Conservation (phyloP, 306 rosid genomes). For the Calophaca sinica region DNA sequence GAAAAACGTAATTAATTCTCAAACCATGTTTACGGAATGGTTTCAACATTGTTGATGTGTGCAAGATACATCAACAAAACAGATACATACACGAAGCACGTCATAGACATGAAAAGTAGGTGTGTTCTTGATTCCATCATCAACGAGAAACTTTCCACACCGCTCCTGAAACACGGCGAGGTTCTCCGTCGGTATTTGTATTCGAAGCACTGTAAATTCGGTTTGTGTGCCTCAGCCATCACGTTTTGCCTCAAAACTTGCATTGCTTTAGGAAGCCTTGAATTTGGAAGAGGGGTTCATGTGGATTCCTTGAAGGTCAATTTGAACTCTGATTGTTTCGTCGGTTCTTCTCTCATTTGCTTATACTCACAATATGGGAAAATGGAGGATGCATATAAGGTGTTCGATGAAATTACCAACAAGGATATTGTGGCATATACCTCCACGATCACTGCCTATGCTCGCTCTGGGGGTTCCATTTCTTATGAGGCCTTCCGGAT, state of each 20-base stretch:
- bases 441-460: constrained; percentile 59
- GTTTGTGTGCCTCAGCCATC: constrained; percentile 46
- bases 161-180: constrained; percentile 8
- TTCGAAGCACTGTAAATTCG: constrained; percentile 41
- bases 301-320: constrained; percentile 56
- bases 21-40: too few relatives aligned
- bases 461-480: constrained; percentile 35
- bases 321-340: constrained; percentile 52
- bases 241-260: constrained; percentile 56
- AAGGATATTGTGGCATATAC: constrained; percentile 60
- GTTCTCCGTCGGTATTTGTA: constrained; percentile 45
- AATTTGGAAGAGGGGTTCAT: constrained; percentile 56
- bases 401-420: constrained; percentile 60
- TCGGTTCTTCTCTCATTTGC: constrained; percentile 57
- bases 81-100: background rate
- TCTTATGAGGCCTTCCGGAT: constrained; percentile 48
- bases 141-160: background rate
- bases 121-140: background rate
- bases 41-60: too few relatives aligned
- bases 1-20: too few relatives aligned
- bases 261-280: constrained; percentile 31
- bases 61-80: too few relatives aligned
- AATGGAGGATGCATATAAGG: constrained; percentile 47
- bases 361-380: constrained; percentile 43
- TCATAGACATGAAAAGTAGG: background rate